Conservation (phyloP, 2,329 filamentous ascomycete genomes). For the Calonectria henricotiae region DNA sequence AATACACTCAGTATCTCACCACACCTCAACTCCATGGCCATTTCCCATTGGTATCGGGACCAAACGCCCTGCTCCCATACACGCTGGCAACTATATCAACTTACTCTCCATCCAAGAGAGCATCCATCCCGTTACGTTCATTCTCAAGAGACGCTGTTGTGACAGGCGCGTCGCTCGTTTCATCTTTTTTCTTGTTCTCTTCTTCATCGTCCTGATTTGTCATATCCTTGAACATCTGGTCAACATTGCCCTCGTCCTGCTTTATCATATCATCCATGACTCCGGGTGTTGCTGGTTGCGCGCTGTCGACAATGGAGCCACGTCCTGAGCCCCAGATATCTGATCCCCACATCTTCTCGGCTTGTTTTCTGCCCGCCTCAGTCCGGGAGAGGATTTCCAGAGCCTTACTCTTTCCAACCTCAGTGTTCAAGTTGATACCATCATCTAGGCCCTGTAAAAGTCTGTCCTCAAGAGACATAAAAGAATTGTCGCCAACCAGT, state of each 20-base stretch:
- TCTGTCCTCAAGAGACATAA: slow-evolving; percentile 67
- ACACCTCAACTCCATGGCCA: slow-evolving; percentile 46
- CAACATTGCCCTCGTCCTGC: slow-evolving; percentile 65
- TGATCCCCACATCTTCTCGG: slow-evolving; percentile 68
- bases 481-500: slow-evolving; percentile 60
- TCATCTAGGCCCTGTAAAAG: slow-evolving; percentile 67
- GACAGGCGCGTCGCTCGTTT: slow-evolving; percentile 54
- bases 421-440: slow-evolving; percentile 63
- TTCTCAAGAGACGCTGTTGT: slow-evolving; percentile 64
- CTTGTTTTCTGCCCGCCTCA: slow-evolving; percentile 66
- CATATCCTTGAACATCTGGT: slow-evolving; percentile 72
- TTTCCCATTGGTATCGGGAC: slow-evolving; percentile 42
- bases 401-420: slow-evolving; percentile 66
- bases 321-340: slow-evolving; percentile 63
- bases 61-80: slow-evolving; percentile 46
- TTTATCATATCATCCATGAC: slow-evolving; percentile 55
- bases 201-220: slow-evolving; percentile 70
- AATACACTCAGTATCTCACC: slow-evolving; percentile 34
- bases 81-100: slow-evolving; percentile 23
- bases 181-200: slow-evolving; percentile 59
- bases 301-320: slow-evolving; percentile 52
- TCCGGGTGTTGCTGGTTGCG: slow-evolving; percentile 51
- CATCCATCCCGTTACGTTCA: slow-evolving; percentile 66
- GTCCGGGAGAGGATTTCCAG: slow-evolving; percentile 70
- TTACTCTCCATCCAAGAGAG: slow-evolving; percentile 64